These are phyloP conservation scores for Capsicum pubescens DNA, from an alignment of 257 asterid genomes.

Conservation along the genomic window DNA sequence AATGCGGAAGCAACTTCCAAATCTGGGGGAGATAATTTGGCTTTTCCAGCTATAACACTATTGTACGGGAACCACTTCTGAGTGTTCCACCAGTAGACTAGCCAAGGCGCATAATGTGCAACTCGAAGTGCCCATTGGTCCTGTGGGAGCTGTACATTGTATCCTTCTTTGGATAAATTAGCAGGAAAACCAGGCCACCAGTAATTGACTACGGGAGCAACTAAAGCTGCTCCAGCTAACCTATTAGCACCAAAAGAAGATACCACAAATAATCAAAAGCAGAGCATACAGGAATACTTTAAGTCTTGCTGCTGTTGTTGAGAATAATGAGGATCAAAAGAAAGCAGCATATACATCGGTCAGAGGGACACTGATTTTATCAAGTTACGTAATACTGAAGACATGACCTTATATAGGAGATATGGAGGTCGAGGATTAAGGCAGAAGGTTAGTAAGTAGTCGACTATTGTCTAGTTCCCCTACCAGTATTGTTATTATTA, in stretches of 20 bases:
- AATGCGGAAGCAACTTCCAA: conserved; percentile 41
- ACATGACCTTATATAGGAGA: not conserved
- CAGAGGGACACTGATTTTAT: not conserved
- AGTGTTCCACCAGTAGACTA: conserved; percentile 73
- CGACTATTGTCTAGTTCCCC: no score
- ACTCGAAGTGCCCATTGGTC: conserved; percentile 76
- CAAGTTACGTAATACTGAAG: not conserved
- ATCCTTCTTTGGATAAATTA: conserved; percentile 52
- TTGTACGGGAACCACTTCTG: conserved; percentile 65
- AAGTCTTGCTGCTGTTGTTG: not conserved
- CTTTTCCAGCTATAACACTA: conserved; percentile 50
- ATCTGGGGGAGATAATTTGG: conserved; percentile 51
- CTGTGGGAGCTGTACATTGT: conserved; percentile 41
- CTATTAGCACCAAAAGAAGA: conserved; percentile 38
- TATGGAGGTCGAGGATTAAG: not conserved
- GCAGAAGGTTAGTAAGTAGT: no score
- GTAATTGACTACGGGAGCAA: conserved; percentile 64
- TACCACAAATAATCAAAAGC: not conserved
- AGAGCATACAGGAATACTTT: not conserved
- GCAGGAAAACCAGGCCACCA: conserved; percentile 73
- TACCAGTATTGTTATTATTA: no score
- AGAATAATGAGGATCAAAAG: not conserved
- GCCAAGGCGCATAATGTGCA: conserved; percentile 64
- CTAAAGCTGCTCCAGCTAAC: conserved; percentile 58
- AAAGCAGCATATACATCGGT: not conserved